Conservation (phyloP, 2,329 filamentous ascomycete genomes). For the Aspergillus nomiae region DNA sequence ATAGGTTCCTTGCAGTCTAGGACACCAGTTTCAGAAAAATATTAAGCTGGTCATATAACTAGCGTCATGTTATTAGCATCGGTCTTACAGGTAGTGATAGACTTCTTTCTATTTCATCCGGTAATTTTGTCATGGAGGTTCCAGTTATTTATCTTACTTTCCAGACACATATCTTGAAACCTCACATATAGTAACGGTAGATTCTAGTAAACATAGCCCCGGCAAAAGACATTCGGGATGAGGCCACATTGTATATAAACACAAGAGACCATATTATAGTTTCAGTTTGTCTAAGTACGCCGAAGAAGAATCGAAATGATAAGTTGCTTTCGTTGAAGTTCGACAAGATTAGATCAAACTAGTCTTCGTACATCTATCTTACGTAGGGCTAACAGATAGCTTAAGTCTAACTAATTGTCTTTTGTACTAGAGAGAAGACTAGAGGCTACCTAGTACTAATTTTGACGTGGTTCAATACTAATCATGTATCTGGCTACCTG, state of each 20-base stretch:
- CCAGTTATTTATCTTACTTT: background rate
- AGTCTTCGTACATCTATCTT: background rate
- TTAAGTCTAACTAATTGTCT: background rate
- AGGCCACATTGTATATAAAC: background rate
- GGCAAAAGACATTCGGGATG: background rate
- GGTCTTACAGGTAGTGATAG: background rate
- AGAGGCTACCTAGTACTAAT: background rate
- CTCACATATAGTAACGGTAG: background rate
- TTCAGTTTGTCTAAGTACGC: background rate
- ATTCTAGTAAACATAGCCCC: background rate
- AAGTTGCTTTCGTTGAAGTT: background rate
- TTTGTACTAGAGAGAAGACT: background rate
- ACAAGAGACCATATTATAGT: background rate
- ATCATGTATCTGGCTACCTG: background rate
- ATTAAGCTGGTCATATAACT: background rate
- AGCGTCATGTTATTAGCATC: background rate
- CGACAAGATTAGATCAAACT: background rate
- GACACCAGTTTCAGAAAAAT: background rate
- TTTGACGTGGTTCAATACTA: background rate
- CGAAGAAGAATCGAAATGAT: background rate
- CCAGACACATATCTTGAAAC: background rate
- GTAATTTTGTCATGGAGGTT: background rate
- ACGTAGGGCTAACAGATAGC: background rate
- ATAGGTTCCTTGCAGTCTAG: no score
- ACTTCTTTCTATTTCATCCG: background rate